Percentiles rank a stretch among this genome's conserved stretches.
Conservation (phyloP, 768 basidiomycete species). For the Pisolithus albus region DNA sequence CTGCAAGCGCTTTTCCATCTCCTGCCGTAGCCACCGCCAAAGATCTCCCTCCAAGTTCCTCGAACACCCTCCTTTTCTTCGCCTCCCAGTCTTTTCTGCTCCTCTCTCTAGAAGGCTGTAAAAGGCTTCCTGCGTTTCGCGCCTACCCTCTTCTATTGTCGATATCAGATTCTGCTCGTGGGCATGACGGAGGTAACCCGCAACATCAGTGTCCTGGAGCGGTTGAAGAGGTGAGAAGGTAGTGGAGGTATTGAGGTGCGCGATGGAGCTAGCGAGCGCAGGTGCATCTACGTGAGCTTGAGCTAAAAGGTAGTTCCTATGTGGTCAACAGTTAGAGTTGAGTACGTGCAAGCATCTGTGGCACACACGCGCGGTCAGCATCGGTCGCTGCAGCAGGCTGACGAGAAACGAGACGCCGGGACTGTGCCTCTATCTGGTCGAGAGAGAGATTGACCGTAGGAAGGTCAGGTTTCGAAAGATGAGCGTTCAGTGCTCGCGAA, state of each 20-base stretch:
- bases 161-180: constrained; percentile 94
- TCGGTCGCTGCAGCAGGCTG: constrained; percentile 60
- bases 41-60: constrained; percentile 74
- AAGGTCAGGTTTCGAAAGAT: constrained; percentile 72
- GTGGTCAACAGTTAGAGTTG: constrained; percentile 2
- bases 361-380: constrained; percentile 64
- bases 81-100: constrained; percentile 82
- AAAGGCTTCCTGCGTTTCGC: constrained; percentile 80
- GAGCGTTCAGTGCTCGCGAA: constrained; percentile 68
- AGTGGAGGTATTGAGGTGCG: constrained; percentile 69
- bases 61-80: constrained; percentile 83
- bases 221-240: constrained; percentile 89
- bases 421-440: constrained; percentile 93
- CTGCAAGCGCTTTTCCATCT: constrained; percentile 45
- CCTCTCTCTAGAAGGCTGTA: constrained; percentile 73
- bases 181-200: constrained; percentile 89
- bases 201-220: constrained; percentile 89
- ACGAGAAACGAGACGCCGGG: constrained; percentile 71
- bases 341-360: constrained; percentile 3
- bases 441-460: constrained; percentile 86
- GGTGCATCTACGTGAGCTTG: constrained; percentile 92
- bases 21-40: constrained; percentile 21
- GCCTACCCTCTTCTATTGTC: constrained; percentile 85
- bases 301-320: constrained; percentile 85
- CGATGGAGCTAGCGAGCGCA: constrained; percentile 77